These are phyloP conservation scores for Osmanthus fragrans DNA, from an alignment of 257 asterid species.

Conservation along the genomic window DNA sequence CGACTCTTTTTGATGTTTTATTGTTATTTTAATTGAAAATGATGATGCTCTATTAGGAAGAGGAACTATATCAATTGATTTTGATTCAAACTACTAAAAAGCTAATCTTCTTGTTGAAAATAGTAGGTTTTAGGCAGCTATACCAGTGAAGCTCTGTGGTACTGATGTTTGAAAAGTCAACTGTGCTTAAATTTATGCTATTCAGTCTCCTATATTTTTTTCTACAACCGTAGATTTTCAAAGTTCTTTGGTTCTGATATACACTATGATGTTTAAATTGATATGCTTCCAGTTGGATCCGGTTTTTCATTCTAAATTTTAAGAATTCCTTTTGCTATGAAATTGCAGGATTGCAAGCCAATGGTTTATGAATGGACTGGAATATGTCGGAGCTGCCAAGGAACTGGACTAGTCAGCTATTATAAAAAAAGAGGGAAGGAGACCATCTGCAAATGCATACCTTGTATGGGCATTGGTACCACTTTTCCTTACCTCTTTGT, in stretches of 20 bases:
- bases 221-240: neutral
- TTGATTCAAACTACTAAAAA: neutral
- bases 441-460: constrained; percentile 90
- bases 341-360: constrained; percentile 74
- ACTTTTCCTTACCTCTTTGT: neutral
- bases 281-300: neutral
- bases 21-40: neutral
- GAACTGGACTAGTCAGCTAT: constrained; percentile 83
- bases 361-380: constrained; percentile 99
- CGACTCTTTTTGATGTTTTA: neutral
- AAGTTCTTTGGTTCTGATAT: neutral
- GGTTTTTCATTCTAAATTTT: constrained; percentile 1
- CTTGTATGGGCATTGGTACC: constrained; percentile 85
- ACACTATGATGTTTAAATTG: neutral
- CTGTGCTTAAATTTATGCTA: neutral
- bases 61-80: neutral
- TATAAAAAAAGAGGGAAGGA: constrained; percentile 82
- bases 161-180: neutral
- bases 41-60: neutral
- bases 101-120: constrained; percentile 8
- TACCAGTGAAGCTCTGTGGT: constrained; percentile 4
- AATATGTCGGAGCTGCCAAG: constrained; percentile 94
- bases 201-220: neutral
- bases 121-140: constrained; percentile 3
- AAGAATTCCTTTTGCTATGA: constrained; percentile 1